Evolutionary conservation across 148 eudicot genomes (phyloP).

Genomic region (Euryodendron excelsum): DNA sequence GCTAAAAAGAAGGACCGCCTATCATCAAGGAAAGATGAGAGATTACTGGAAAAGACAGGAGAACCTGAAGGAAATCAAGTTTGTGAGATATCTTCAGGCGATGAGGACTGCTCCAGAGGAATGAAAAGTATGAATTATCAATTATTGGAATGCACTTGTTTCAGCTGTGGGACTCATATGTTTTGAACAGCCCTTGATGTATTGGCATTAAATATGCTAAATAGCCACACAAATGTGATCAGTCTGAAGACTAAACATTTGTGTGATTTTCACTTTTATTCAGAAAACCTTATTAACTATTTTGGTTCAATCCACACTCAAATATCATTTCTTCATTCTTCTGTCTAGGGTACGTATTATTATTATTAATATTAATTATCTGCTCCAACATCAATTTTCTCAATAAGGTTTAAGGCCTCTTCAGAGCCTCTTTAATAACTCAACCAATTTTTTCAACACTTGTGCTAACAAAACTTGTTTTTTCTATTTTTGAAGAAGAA

Average conservation of each 20-base stretch:
- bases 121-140: constrained; percentile 68
- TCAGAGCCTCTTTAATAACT: not conserved
- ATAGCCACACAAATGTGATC: no score
- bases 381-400: not conserved
- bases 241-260: not conserved
- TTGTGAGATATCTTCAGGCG: constrained; percentile 74
- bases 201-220: not conserved
- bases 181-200: not conserved
- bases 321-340: not conserved
- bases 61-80: constrained; percentile 36
- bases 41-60: constrained; percentile 27
- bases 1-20: constrained; percentile 20
- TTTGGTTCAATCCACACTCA: not conserved
- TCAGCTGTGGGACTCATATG: not conserved
- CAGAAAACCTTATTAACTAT: no score
- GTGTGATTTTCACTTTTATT: not conserved
- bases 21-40: constrained; percentile 26
- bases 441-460: not conserved
- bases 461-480: not conserved
- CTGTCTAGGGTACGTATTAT: not conserved
- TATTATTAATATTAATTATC: no score
- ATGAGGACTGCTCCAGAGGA: constrained; percentile 73
- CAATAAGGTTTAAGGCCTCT: not conserved
- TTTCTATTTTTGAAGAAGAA: not conserved
- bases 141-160: constrained; percentile 1